Evolutionary conservation across 352 stramenopile species (phyloP), one percentile per base, ranked within the genome.

Genomic region (Phytophthora palmivora): DNA sequence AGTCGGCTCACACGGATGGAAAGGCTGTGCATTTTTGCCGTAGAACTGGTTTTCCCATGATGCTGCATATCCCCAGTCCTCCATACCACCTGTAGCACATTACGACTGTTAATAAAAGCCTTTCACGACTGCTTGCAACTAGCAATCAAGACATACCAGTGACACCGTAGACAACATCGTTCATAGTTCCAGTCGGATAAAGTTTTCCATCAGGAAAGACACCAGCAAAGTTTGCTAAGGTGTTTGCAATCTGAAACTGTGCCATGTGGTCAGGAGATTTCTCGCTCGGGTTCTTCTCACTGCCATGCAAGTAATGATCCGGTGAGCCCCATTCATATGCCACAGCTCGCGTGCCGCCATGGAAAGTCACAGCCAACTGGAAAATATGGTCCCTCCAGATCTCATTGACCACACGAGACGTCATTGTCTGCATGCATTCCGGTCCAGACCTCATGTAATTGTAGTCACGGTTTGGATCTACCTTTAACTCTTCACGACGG

Each of bases 381-480:
- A 99, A 99, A 6, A 99, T 72, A 73, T 99, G 95, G 26, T 98
- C 88, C 33, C 95, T 87, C 80, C 92, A 99, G 26, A 99, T 73
- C 74, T 99, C 96, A 71, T 99, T 99, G 18, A 99, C 82, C 3
- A 93, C 95, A 37, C 97, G 89, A 53, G 92, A 97, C 16, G 96
- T 97, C 71, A 98, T 98, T 10, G 97, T 96, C 59, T 92, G 70
- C 95, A 99, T 99, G 72, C 97, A 99, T 3, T 92, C 66, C 3
- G 63, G 38, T 1, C 69, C 74, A 6, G 67, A 56, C 18, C 92
- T 80, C 84, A 98, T 95, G 72, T 98, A 99, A 48, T 98, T 97
- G 81, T 99, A 99, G 72, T 99, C 97, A 30, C 97, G 89, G 72
- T 99, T 99, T 22, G 97, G 96, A 74, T 99, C 97, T 19, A 99